Evolutionary conservation across 2,329 filamentous ascomycete species (phyloP), one percentile per base, ranked within the genome.

Genomic region (Ophiostoma piceae): DNA sequence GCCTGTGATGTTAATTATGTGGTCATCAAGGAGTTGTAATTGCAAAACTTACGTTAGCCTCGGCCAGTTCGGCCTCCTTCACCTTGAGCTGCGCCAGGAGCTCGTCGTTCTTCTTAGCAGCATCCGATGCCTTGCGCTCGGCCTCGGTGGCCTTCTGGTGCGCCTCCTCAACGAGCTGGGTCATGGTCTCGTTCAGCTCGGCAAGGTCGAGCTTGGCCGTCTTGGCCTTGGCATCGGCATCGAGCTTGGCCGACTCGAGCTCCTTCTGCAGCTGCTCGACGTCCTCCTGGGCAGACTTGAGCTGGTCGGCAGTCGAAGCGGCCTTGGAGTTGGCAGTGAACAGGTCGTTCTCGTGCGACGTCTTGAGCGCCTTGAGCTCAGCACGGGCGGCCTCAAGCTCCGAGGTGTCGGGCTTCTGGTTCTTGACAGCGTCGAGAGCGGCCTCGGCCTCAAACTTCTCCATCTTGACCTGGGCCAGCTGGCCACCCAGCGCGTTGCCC

Each of bases 181-280:
- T 87, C 80, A 89, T 82, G 71, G 84, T 87, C 68, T 89, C 86
- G 75, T 87, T 85, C 79, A 89, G 84, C 73, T 88, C 86, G 75
- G 85, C 83, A 77, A 87, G 88, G 76, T 88, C 85, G n/a, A 83
- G 81, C 76, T 82, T 80, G 66, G 84, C 80, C n/a, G 82, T 85
- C 82, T 87, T 86, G 68, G 80, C 75, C 76, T 82, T 83, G 12
- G 82, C 82, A 12, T 84, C 82, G 2, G 82, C 81, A 74, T 85
- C 83, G 12, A 82, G 79, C 77, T 81, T 82, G 74, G 83, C 79
- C 8, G 84, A 81, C 72, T 85, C 83, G 0, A 88, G 79, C 68
- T 87, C 84, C 76, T 85, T 85, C 71, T 83, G 79, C 1, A 80
- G 77, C 69, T 85, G 77, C 64, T 80, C 79, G 1, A 87, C 76